These are phyloP conservation scores for Dillenia turbinata DNA, from an alignment of 164 flowering plant species.

Conservation along the genomic window DNA sequence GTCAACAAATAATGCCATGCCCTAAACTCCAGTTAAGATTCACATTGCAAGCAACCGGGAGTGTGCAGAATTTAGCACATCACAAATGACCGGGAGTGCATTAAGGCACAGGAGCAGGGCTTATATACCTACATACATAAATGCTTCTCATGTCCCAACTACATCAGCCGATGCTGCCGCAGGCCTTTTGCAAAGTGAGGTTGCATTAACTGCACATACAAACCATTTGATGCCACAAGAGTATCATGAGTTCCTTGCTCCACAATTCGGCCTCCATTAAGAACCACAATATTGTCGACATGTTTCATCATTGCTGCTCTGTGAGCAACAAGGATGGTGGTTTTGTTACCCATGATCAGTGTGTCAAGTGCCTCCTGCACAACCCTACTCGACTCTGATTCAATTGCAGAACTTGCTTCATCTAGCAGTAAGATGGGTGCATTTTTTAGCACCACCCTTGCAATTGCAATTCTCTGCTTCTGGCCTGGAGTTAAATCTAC, in stretches of 20 bases:
- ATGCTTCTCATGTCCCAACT: slow-evolving; percentile 14
- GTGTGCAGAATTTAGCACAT: slow-evolving; percentile 13
- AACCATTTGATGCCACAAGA: slow-evolving; percentile 70
- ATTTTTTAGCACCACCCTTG: slow-evolving; percentile 91
- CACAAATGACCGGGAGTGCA: neutral
- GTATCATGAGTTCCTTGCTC: slow-evolving; percentile 94
- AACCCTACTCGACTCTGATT: slow-evolving; percentile 97
- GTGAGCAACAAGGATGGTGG: slow-evolving; percentile 90
- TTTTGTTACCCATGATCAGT: slow-evolving; percentile 93
- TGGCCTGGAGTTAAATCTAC: slow-evolving; percentile 96
- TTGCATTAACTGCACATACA: slow-evolving; percentile 91
- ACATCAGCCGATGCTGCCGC: slow-evolving; percentile 78
- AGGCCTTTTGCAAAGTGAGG: slow-evolving; percentile 88
- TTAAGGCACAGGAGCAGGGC: no score
- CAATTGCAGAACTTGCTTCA: slow-evolving; percentile 93
- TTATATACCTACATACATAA: slow-evolving; percentile 12
- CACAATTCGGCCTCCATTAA: slow-evolving; percentile 87
- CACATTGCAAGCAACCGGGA: slow-evolving; percentile 3
- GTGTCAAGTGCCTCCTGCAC: slow-evolving; percentile 99
- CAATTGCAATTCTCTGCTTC: slow-evolving; percentile 96
- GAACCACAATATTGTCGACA: slow-evolving; percentile 97
- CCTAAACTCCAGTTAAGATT: neutral
- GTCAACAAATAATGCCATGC: slow-evolving; percentile 8
- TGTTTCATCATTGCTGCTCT: slow-evolving; percentile 97
- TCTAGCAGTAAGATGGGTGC: slow-evolving; percentile 90